phyloP scores from a whole-genome alignment of 768 basidiomycete species.

The Amanita molliuscula region DNA sequence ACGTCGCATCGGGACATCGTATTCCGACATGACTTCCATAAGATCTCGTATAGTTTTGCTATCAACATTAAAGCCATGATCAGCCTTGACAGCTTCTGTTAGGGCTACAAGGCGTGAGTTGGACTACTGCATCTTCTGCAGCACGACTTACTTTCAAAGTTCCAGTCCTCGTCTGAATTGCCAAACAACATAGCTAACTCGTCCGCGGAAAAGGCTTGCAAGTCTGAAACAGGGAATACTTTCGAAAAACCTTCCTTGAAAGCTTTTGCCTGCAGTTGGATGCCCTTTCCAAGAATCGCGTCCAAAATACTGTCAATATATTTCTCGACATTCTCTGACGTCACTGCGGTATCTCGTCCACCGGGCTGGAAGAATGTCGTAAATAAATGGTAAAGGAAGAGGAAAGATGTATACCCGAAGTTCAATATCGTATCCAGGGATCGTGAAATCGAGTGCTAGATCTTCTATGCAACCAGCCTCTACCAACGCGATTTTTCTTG shows the following conservation, averaged over 20 bases:
- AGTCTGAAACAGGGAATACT: conserved; percentile 87
- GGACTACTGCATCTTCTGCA: conserved; percentile 2
- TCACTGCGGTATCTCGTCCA: conserved; percentile 75
- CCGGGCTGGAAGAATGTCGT: conserved; percentile 40
- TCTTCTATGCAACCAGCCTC: conserved; percentile 71
- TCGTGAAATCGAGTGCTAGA: conserved; percentile 89
- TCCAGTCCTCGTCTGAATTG: conserved; percentile 98
- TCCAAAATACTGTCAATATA: conserved; percentile 86
- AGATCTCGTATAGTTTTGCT: conserved; percentile 85
- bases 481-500: conserved; percentile 45
- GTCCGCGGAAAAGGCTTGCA: conserved; percentile 87
- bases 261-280: conserved; percentile 70
- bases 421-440: conserved; percentile 94
- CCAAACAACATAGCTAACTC: conserved; percentile 96
- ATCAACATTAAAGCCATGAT: conserved; percentile 96
- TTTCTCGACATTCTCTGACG: conserved; percentile 78
- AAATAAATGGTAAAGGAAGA: background rate
- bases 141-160: conserved; percentile 62
- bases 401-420: conserved; percentile 47
- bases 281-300: conserved; percentile 76
- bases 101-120: conserved; percentile 45
- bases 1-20: conserved; percentile 63
- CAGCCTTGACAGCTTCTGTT: conserved; percentile 86
- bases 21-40: conserved; percentile 78
- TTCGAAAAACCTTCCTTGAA: conserved; percentile 94